Base-by-base conservation (phyloP, 2,329 filamentous ascomycete genomes). In the Bipolaris oryzae region DNA sequence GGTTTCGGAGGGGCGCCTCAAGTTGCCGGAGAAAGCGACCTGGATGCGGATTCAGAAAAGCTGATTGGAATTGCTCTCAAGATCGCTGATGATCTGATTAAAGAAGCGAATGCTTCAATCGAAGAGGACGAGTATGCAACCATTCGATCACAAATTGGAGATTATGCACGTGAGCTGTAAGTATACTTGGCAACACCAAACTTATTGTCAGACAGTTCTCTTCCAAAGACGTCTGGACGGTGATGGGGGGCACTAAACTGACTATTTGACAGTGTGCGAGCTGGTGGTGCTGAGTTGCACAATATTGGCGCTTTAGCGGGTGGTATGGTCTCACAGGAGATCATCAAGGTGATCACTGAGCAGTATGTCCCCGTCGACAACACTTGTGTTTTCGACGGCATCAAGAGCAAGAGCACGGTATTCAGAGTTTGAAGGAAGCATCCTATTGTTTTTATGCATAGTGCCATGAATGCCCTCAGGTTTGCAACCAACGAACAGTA, bases 321-420 rank as follows among this genome's bases (percentile, higher is more conserved):
- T 28, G 96, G 95, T 3, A 89, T 99, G 80, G 89, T 96, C 45
- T 92, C 94, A n/a, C 96, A 99, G 77, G 95, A 99, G 79, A 86
- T 94, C 61, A 96, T 99, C 79, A 99, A 99, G 74, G 84, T 87
- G 75, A 85, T 94, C 42, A 89, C 86, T n/a, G 81, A 83, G 67
- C 86, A 89, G 74, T 89, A 88, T 69, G 79, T 87, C 10, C 86
- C 86, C 1, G 78, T 88, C 7, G 84, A 88, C 71, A 87, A 87
- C 58, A 85, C 83, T 0, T 87, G 85, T 66, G 72, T 88, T 21
- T 88, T 87, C 63, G 85, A 88, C 67, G 86, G 86, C 1, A 80
- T 87, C 2, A 78, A 73, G 61, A 86, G 84, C 69, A 83, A 81
- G 68, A 84, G 76, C 44, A 79, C 77, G 38, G 83, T 85, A 63